These are phyloP conservation scores for Alisma plantagoaquatica DNA, from an alignment of 106 monocot species.

Conservation along the genomic window DNA sequence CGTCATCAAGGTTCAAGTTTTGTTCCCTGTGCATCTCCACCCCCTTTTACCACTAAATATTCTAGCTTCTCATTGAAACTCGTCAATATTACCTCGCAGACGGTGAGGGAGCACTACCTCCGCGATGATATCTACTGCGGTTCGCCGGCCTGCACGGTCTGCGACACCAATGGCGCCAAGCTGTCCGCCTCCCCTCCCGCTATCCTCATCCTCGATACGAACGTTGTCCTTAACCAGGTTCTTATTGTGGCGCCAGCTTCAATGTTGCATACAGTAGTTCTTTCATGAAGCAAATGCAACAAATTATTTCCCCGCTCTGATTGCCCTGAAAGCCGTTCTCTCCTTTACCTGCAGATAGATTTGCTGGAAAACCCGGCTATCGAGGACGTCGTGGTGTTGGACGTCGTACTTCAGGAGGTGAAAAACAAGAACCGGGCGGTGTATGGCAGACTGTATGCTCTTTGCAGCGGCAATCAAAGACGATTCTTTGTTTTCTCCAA, in stretches of 20 bases:
- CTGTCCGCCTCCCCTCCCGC: constrained; percentile 38
- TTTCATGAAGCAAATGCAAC: no score
- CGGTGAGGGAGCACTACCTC: constrained; percentile 89
- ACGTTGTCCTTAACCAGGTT: constrained; percentile 95
- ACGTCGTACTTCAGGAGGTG: constrained; percentile 84
- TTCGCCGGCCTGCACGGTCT: constrained; percentile 36
- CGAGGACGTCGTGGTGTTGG: constrained; percentile 71
- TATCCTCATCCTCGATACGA: constrained; percentile 88
- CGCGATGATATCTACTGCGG: constrained; percentile 96
- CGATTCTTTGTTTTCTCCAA: constrained; percentile 87
- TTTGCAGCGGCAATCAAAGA: constrained; percentile 48
- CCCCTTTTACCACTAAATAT: not conserved
- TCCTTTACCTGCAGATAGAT: constrained; percentile 47
- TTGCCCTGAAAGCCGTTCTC: not conserved
- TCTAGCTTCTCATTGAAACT: constrained; percentile 5
- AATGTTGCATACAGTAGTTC: no score
- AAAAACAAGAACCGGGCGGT: constrained; percentile 76
- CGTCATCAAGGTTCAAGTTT: constrained; percentile 46
- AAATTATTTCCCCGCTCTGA: no score
- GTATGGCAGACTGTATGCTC: constrained; percentile 63
- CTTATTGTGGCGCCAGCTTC: no score
- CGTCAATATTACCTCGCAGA: constrained; percentile 17
- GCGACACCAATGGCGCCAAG: constrained; percentile 53
- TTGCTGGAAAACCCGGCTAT: constrained; percentile 90
- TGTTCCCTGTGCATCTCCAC: not conserved